A percentile compares a stretch with the other conserved stretches of the same genome.
These are phyloP conservation scores for Mallotus repandus DNA, from an alignment of 441 rosid genomes.

Conservation along the genomic window DNA sequence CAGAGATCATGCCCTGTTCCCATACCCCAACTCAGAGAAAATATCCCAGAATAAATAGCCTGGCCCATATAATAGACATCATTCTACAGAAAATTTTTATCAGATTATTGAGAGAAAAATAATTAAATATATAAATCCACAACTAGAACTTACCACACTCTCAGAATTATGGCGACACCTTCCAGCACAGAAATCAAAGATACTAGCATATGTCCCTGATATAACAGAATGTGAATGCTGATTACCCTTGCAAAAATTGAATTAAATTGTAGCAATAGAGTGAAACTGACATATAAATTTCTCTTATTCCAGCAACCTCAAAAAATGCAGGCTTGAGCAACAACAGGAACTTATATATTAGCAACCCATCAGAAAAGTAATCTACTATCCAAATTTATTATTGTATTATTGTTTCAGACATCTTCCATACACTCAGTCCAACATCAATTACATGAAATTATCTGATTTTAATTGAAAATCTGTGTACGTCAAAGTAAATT, in stretches of 20 bases:
- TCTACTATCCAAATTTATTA: not conserved
- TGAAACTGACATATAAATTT: not conserved
- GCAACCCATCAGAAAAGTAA: not conserved
- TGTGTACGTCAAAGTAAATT: no score
- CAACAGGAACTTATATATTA: not conserved
- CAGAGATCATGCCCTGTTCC: not conserved
- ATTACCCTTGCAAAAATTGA: not conserved
- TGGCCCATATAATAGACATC: not conserved
- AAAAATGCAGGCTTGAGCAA: conserved; percentile 2
- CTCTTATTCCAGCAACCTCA: not conserved
- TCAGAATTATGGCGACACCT: conserved; percentile 96
- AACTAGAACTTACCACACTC: conserved; percentile 71
- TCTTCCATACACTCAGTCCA: not conserved
- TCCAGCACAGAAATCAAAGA: conserved; percentile 91
- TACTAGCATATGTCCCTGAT: conserved; percentile 63
- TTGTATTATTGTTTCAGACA: not conserved
- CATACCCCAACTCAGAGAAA: not conserved
- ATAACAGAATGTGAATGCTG: conserved; percentile 2
- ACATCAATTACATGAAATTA: not conserved
- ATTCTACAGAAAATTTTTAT: not conserved
- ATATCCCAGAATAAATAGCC: no score
- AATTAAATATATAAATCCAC: conserved; percentile 1
- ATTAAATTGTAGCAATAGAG: not conserved
- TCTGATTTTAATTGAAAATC: no score
- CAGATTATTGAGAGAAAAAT: not conserved